Evolutionary conservation across 306 rosid genomes (phyloP).

Genomic region (Cicer pinnatifidum): DNA sequence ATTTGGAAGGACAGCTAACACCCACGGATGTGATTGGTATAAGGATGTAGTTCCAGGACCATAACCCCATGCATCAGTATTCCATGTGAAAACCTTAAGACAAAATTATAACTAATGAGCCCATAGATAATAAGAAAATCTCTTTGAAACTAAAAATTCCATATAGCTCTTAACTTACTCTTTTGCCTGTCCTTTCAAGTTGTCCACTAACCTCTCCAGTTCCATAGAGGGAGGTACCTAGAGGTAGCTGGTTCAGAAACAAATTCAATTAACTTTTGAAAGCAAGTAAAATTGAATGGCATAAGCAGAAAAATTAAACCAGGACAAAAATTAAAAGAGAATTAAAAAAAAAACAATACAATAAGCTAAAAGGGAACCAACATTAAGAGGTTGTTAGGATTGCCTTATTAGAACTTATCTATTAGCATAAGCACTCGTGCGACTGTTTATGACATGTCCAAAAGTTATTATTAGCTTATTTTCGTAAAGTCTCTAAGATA

Average conservation of each 20-base stretch:
- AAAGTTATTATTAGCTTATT: no score
- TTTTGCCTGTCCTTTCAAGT: conserved; percentile 87
- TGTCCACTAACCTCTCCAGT: conserved; percentile 92
- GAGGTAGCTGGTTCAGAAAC: conserved; percentile 64
- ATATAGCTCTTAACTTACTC: conserved; percentile 55
- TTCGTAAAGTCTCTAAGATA: no score
- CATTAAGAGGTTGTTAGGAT: background rate
- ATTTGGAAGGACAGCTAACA: conserved; percentile 83
- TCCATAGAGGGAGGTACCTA: conserved; percentile 84
- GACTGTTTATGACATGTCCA: no score
- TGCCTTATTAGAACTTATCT: no score
- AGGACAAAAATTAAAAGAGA: background rate
- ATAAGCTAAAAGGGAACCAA: conserved; percentile 20
- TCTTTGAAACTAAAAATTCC: background rate
- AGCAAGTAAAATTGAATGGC: background rate
- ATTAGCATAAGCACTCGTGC: no score
- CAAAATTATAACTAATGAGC: conserved; percentile 31
- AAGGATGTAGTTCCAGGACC: conserved; percentile 83
- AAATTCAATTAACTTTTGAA: conserved; percentile 37
- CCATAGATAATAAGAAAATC: conserved; percentile 16
- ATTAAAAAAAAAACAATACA: conserved; percentile 1
- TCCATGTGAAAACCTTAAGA: conserved; percentile 82
- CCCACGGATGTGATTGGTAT: conserved; percentile 99
- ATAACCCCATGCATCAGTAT: conserved; percentile 83
- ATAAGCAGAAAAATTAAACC: background rate